Conservation (phyloP, 139 green algal genomes). For the Chlorella sp. region DNA sequence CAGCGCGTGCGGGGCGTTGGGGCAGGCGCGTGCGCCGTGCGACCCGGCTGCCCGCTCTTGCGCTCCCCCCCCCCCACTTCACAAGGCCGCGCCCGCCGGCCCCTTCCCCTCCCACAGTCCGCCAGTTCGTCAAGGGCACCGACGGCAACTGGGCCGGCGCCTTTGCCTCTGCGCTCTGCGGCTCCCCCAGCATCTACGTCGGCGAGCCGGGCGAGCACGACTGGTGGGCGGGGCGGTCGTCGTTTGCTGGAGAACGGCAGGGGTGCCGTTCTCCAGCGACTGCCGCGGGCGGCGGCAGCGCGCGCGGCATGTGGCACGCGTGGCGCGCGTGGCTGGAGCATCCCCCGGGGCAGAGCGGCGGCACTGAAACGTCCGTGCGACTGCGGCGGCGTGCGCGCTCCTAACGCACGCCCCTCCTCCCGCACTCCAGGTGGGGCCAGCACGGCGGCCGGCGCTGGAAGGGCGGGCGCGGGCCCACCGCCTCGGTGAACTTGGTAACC, state of each 20-base stretch:
- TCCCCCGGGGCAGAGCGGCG: too few species aligned
- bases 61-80: too few species aligned
- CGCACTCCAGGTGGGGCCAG: conserved; percentile 73
- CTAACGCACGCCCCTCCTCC: not conserved
- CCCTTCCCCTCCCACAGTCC: too few species aligned
- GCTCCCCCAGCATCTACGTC: conserved; percentile 82
- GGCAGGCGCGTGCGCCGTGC: too few species aligned
- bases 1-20: too few species aligned
- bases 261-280: not conserved
- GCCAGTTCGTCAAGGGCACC: conserved; percentile 91
- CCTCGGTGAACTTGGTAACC: conserved; percentile 97
- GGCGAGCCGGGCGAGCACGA: conserved; percentile 49
- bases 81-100: too few species aligned
- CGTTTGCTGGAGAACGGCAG: too few species aligned
- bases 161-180: conserved; percentile 82
- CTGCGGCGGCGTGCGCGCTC: not conserved
- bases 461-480: conserved; percentile 70
- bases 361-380: too few species aligned
- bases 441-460: conserved; percentile 77
- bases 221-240: conserved; percentile 38
- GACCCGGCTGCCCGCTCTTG: too few species aligned
- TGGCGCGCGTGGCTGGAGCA: too few species aligned
- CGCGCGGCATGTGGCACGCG: too few species aligned
- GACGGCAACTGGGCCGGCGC: conserved; percentile 79
- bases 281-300: not conserved